Evolutionary conservation across 176 grass and related monocot species (phyloP), one percentile per base, ranked within the genome.

Genomic region (Panicum miliaceum): DNA sequence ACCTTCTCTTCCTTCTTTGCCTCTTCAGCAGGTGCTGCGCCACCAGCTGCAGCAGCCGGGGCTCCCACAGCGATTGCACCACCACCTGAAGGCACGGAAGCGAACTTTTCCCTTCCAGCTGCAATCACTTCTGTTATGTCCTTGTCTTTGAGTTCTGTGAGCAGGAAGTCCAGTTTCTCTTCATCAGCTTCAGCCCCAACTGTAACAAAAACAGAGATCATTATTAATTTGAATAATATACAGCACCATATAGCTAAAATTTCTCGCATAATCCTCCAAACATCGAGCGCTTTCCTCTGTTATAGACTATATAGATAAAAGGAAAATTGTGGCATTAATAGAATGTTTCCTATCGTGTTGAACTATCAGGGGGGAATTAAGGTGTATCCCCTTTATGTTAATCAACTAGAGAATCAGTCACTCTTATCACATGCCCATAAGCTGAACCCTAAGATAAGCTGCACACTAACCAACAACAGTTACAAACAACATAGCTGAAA

Each of bases 1-100:
- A 93, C 94, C 79, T 93, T 96, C 81, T 96, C 94, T 76, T 96
- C 94, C 78, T 95, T 90, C 71, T 93, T 96, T 52, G 86, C 58
- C 89, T 96, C 94, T 67, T 82, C 88, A 79, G 91, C 94, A 27
- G 90, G 85, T 34, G 91, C 88, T 27, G 86, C 91, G 54, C 59
- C 94, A 47, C 58, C 91, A 85, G 29, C 89, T 56, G 29, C 90
- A 20, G 81, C 91, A 68, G 53, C 76, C 6, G 91, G 88, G 68
- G 88, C 82, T 84, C 84, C 88, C 10, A 83, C 57, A 47, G 76
- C 89, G 1, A 92, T 74, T 18, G 68, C 91, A 86, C 86, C 90
- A 35, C 93, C 91, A 57, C 91, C 89, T 19, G 88, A 89, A 61
- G 91, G 86, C 43, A 96, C 91, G 43, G 94, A 87, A 7, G 91